Conservation (phyloP, 1,284 basidiomycete species). For the Marasmius tenuissimus region DNA sequence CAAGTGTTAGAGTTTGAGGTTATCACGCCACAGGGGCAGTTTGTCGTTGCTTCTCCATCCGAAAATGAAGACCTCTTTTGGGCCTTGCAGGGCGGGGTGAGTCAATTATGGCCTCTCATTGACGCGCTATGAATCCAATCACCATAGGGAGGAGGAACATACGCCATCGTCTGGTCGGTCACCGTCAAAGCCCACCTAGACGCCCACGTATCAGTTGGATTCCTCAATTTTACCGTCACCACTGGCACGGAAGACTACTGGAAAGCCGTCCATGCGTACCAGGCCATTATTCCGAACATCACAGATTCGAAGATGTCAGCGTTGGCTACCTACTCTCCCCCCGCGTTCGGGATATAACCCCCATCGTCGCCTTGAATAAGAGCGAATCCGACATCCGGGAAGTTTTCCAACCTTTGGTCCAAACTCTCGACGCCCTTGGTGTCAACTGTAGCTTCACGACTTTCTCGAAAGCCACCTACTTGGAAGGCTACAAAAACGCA, state of each 20-base stretch:
- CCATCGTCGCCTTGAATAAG: neutral
- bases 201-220: conserved; percentile 8
- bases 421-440: conserved; percentile 3
- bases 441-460: neutral
- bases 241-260: conserved; percentile 13
- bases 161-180: conserved; percentile 1
- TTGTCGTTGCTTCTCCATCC: neutral
- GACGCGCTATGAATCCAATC: neutral
- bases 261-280: conserved; percentile 14
- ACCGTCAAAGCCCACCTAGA: conserved; percentile 10
- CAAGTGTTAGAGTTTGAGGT: neutral
- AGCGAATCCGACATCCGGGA: neutral
- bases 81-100: conserved; percentile 7
- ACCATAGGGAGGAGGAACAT: conserved; percentile 7
- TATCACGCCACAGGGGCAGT: neutral
- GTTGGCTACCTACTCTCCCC: neutral
- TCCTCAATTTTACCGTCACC: conserved; percentile 10
- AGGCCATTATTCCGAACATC: conserved; percentile 6
- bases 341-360: neutral
- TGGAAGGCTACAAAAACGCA: neutral
- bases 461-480: neutral
- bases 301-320: neutral
- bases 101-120: neutral
- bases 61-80: conserved; percentile 1
- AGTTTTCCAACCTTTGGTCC: neutral